Percentiles rank a stretch among this genome's conserved stretches.
phyloP scores from a whole-genome alignment of 106 monocot species.

The Xerophyta viscosa region DNA sequence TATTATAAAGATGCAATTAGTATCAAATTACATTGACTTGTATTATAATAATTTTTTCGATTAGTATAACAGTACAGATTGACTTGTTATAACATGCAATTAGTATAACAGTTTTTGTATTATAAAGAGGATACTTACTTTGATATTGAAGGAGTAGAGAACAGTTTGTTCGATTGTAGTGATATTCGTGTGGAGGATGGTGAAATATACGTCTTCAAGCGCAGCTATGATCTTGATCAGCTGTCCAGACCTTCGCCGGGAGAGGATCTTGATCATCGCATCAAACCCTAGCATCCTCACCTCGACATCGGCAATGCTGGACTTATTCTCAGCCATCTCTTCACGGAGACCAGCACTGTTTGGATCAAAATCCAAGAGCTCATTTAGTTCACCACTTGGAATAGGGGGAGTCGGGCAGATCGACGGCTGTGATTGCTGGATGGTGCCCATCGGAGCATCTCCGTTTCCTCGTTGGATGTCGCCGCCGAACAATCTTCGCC shows the following conservation, averaged over 20 bases:
- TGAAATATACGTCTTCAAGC: conserved; percentile 69
- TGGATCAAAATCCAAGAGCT: conserved; percentile 10
- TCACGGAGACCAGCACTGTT: conserved; percentile 45
- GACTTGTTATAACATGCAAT: no score
- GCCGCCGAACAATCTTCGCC: conserved; percentile 38
- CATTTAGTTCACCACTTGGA: conserved; percentile 13
- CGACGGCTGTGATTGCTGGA: not conserved
- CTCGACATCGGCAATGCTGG: conserved; percentile 64
- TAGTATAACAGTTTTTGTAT: no score
- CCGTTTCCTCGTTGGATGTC: conserved; percentile 6
- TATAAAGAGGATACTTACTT: no score
- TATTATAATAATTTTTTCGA: no score
- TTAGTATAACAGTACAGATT: no score
- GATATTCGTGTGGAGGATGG: conserved; percentile 72
- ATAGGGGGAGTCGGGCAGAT: conserved; percentile 13
- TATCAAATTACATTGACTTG: no score
- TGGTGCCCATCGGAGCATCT: conserved; percentile 3
- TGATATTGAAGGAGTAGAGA: conserved; percentile 87
- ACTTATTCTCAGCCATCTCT: conserved; percentile 68
- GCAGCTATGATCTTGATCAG: conserved; percentile 64
- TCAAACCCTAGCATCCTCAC: conserved; percentile 57
- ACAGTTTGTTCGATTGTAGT: conserved; percentile 92
- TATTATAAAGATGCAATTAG: no score
- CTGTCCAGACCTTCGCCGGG: conserved; percentile 49
- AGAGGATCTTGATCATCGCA: conserved; percentile 74